phyloP scores from a whole-genome alignment of 768 basidiomycete species.

The Termitomyces sp. region DNA sequence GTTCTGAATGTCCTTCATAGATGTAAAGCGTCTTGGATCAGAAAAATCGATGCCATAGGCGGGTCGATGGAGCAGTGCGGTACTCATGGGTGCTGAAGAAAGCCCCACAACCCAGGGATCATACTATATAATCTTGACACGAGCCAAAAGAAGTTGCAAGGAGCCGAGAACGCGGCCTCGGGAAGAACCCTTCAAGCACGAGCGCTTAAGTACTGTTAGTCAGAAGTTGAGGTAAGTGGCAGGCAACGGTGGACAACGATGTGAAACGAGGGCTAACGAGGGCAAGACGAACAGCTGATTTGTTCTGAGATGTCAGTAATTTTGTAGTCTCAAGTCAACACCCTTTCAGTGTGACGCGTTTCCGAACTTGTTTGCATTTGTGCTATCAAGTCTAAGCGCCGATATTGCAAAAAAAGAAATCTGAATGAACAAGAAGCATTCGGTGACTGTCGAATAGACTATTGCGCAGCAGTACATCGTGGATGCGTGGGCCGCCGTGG shows the following conservation, averaged over 20 bases:
- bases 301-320: background rate
- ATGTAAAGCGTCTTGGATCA: conserved; percentile 15
- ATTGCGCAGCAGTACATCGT: background rate
- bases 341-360: background rate
- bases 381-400: background rate
- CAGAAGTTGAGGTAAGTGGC: too few species aligned
- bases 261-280: background rate
- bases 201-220: background rate
- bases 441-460: background rate
- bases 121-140: background rate
- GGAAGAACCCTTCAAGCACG: background rate
- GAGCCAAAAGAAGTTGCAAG: conserved; percentile 1
- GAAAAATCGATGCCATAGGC: conserved; percentile 22
- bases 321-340: background rate
- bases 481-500: background rate
- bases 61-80: conserved; percentile 19
- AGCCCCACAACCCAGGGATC: background rate
- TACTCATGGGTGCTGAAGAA: conserved; percentile 2
- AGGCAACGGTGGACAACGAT: background rate
- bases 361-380: background rate
- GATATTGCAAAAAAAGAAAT: background rate
- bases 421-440: background rate
- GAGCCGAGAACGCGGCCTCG: conserved; percentile 1
- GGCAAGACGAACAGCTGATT: background rate
- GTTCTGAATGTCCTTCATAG: conserved; percentile 18